Evolutionary conservation across 2,329 filamentous ascomycete species (phyloP).

Genomic region (Nigrospora oryzae): DNA sequence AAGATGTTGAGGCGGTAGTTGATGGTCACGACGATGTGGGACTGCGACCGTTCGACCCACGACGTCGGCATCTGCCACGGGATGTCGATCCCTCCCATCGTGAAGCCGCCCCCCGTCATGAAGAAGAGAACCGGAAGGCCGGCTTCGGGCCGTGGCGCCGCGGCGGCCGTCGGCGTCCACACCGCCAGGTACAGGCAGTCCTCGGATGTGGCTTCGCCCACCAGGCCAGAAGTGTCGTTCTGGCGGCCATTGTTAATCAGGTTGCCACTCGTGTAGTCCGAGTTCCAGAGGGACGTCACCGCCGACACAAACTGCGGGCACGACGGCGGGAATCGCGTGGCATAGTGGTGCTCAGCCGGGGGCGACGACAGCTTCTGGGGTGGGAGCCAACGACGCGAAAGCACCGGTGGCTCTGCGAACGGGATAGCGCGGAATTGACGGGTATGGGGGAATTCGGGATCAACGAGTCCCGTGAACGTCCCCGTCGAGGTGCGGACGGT

Average conservation of each 20-base stretch:
- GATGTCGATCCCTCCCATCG: constrained; percentile 26
- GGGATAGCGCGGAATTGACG: constrained; percentile 28
- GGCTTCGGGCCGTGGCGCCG: constrained; percentile 2
- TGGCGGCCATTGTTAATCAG: constrained; percentile 22
- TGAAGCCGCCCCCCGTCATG: constrained; percentile 12
- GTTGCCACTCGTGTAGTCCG: constrained; percentile 19
- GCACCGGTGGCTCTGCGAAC: constrained; percentile 25
- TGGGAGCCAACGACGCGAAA: constrained; percentile 10
- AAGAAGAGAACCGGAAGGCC: constrained; percentile 30
- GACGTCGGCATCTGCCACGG: constrained; percentile 28
- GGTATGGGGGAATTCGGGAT: constrained; percentile 20
- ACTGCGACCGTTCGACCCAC: constrained; percentile 18
- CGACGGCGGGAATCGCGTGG: constrained; percentile 12
- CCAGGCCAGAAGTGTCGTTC: constrained; percentile 11
- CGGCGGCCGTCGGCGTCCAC: constrained; percentile 15
- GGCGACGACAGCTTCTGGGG: constrained; percentile 2
- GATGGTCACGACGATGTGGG: constrained; percentile 26
- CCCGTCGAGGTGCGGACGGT: constrained; percentile 22
- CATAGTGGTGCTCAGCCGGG: constrained; percentile 14
- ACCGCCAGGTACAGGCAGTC: constrained; percentile 28
- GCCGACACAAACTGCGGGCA: constrained; percentile 25
- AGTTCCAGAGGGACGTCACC: constrained; percentile 17
- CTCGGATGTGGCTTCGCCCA: constrained; percentile 7
- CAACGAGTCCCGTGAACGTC: constrained; percentile 22
- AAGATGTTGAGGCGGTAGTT: constrained; percentile 29